Base-by-base conservation (phyloP, 1,139 yeast species). In the Sugiyamaella pinicola region DNA sequence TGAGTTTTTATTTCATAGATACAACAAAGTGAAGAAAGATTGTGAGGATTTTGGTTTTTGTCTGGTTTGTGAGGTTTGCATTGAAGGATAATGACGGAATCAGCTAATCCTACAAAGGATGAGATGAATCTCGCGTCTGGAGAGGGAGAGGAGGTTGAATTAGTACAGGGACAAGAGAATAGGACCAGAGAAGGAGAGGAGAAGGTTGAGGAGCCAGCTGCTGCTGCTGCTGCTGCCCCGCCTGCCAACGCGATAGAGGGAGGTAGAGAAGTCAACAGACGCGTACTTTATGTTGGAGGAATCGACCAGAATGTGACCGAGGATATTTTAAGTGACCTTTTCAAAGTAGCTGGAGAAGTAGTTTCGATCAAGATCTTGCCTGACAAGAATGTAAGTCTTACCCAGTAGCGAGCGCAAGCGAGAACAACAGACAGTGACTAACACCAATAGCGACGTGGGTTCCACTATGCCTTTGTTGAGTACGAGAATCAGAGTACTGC, bases 391-490 rank as follows among this genome's bases (percentile, higher is more conserved):
- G 49, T 49, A 24, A 49, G 52, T 49, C n/a, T n/a, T n/a, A n/a
- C n/a, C n/a, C n/a, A 24, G 13, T 10, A 33, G 3, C 9, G 13
- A 7, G n/a, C 2, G 31, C 9, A 4, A 26, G 8, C 12, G n/a
- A 4, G 31, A 4, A 7, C 3, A 26, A 4, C 31, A 9, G 12
- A 26, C n/a, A n/a, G n/a, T n/a, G n/a, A n/a, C 31, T 26, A 26
- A 26, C 31, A 10, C 3, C 9, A 26, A 3, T 39, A 59, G 68
- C 79, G 79, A 61, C 80, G 80, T 8, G 87, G 88, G 9, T 83
- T 81, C 65, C 86, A 86, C 67, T 90, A 89, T 69, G 96, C 95
- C 1, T 90, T 90, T 69, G 81, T 89, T 51, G 96, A 89, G 69
- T 89, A 81, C 64, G 82, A 77, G 42, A 74, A 74, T 51, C 77